Evolutionary conservation across 2,329 filamentous ascomycete species (phyloP), one percentile per base, ranked within the genome.

Genomic region (Fusarium sp.): DNA sequence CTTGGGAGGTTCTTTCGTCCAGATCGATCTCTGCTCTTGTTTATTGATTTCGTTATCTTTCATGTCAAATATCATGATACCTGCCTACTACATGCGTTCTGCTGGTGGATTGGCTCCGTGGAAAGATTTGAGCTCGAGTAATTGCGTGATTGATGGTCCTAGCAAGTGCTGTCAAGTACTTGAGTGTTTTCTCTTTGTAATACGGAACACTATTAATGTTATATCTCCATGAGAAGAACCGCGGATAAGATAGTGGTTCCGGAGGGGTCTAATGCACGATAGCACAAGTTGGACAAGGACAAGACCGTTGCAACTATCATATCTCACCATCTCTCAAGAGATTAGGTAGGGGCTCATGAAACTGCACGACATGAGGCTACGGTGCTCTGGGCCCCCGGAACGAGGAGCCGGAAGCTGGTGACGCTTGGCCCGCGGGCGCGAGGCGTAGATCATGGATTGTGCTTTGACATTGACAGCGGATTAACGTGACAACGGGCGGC

Each of bases 401-500:
- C 58, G 44, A 67, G 44, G 9, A 60, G 36, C 65, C 55, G 59
- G 54, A 54, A 25, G 49, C 31, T 57, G 61, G 46, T 40, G 38
- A 42, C 25, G 40, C 53, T 51, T 42, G 63, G 66, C 66, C 63
- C 46, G 33, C 58, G 51, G 54, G 16, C 16, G 23, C 25, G 31
- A 40, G 40, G 31, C 27, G 56, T 51, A 59, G 63, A 67, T 68
- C 59, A 49, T 27, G 33, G 51, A 38, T 51, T 67, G 34, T 58
- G 29, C 38, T 58, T 50, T 23, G 63, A 56, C 18, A 46, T 63
- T 64, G 44, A 27, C 44, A 40, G 23, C 25, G 18, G 54, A 33
- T 61, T 18, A 44, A 53, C 50, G 57, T 58, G 36, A 20, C 49
- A 69, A 67, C 62, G 67, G 55, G 46, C 46, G 63, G 49, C 38